Evolutionary conservation across 495 filamentous ascomycete genomes (phyloP), one percentile per base, ranked within the genome.

Genomic region (Podospora comata): DNA sequence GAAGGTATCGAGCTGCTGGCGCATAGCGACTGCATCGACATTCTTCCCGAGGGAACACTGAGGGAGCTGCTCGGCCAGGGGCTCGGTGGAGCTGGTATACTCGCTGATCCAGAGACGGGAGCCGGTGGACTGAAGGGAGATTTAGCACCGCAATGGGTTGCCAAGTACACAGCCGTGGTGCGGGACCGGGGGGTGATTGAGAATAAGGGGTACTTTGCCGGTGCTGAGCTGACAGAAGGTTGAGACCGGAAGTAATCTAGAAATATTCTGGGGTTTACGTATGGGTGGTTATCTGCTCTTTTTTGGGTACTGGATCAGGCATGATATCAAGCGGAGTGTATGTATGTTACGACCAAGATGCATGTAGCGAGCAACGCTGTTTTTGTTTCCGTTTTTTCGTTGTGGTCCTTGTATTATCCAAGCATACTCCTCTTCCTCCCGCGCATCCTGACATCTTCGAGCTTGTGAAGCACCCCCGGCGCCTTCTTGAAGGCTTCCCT

Each of bases 401-500:
- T 32, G 4, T 32, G 30, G 55, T 63, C 23, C 23, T 57, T 23
- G 54, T 32, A 13, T 44, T 60, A 96, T 62, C 95, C 95, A 71
- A 99, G 71, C 95, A 99, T 98, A 75, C 92, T 98, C 79, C 90
- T 90, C 87, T 99, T 99, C 76, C 95, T 84, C n/a, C 95, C 96
- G 75, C 95, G 86, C 90, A 96, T 87, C 79, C 95, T 87, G 61
- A 99, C 95, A 73, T 97, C 96, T 79, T 96, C 93, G 66, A 99
- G 77, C 76, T 88, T 92, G 77, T 85, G 90, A 62, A 87, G 67
- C 13, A 85, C 84, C 5, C 78, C 68, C 23, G 75, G 68, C 1
- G 82, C 85, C 66, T 85, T 82, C 75, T 85, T 85, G 67, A 83
- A 86, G 2, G 79, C 70, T 48, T 73, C 72, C 62, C 64, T 77